These are phyloP conservation scores for Hypomontagnella submonticulosa DNA, from an alignment of 495 filamentous ascomycete genomes.

Conservation along the genomic window DNA sequence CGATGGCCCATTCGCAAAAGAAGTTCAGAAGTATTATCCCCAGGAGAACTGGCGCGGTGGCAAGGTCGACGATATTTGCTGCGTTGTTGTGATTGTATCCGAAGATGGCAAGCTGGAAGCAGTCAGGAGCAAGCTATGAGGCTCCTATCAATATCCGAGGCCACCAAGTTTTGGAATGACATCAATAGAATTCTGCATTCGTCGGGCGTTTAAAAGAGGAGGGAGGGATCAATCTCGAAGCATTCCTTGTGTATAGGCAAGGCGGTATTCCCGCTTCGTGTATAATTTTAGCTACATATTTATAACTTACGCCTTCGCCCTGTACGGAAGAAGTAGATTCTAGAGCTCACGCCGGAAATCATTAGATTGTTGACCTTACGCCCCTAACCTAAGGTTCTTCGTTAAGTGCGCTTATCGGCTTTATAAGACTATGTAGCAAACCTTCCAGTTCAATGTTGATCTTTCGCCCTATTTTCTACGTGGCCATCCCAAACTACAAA, in stretches of 20 bases:
- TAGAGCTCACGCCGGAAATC: constrained; percentile 2
- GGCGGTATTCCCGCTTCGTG: constrained; percentile 13
- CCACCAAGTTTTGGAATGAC: constrained; percentile 1
- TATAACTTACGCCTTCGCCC: constrained; percentile 5
- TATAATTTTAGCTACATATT: constrained; percentile 28
- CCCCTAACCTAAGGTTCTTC: too few species aligned
- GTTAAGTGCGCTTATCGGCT: too few species aligned
- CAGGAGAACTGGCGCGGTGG: constrained; percentile 85
- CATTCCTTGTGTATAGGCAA: constrained; percentile 16
- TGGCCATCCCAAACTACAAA: too few species aligned
- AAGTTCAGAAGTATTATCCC: constrained; percentile 87
- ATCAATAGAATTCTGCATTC: constrained; percentile 33
- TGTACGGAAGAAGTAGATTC: constrained; percentile 14
- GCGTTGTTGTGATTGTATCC: constrained; percentile 77
- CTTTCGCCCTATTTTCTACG: too few species aligned
- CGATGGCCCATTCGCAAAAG: constrained; percentile 94
- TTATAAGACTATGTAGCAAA: too few species aligned
- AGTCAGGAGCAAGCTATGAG: constrained; percentile 54
- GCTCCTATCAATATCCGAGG: not conserved
- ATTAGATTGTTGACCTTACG: too few species aligned
- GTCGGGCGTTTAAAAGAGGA: constrained; percentile 33
- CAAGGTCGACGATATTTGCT: constrained; percentile 92
- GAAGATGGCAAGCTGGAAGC: constrained; percentile 54
- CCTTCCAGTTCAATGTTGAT: too few species aligned
- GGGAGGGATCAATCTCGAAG: constrained; percentile 17